Evolutionary conservation across 164 flowering plant genomes (phyloP), one percentile per base, ranked within the genome.

Genomic region (Magnolia sinica): DNA sequence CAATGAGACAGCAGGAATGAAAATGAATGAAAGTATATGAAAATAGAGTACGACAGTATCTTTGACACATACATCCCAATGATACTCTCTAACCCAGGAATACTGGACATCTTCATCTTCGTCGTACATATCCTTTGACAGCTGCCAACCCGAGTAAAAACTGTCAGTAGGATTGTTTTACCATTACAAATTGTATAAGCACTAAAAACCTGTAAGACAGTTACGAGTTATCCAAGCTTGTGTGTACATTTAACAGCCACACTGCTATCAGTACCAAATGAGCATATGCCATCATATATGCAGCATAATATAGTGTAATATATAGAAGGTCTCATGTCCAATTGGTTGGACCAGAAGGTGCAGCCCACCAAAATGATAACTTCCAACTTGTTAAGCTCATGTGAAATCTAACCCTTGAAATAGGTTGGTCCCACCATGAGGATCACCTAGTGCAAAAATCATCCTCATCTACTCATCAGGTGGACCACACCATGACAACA

Each of bases 21-120:
- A 66, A 22, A 66, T 22, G 14, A 22, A 66, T 20, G 29, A 61
- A 51, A 68, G 18, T 22, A n/a, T 73, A 82, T 16, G 8, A 55
- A 55, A 16, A 74, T 70, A 69, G 66, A 55, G 13, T 55, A 66
- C 0, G 49, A 27, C 9, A 50, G 37, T 45, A 50, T 64, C 63
- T 9, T 22, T n/a, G 66, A 73, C 64, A 89, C 99, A 55, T 92
- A 96, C 97, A 88, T 94, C 98, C 92, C 92, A 94, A 37, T 91
- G 90, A 78, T 94, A 96, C 79, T 94, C 99, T 51, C 99, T 92
- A 71, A 96, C 81, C 99, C 98, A 96, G 20, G 95, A 78, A 82
- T 84, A 94, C n/a, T 88, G 80, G 70, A 90, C 68, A 64, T 93
- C 99, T 79, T 90, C 98, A 68, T 79, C 78, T 79, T 92, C 95